Percentiles rank a stretch among this genome's conserved stretches.
These are phyloP conservation scores for Candida buenavistaensis DNA, from an alignment of 1,139 yeast genomes.

Conservation along the genomic window DNA sequence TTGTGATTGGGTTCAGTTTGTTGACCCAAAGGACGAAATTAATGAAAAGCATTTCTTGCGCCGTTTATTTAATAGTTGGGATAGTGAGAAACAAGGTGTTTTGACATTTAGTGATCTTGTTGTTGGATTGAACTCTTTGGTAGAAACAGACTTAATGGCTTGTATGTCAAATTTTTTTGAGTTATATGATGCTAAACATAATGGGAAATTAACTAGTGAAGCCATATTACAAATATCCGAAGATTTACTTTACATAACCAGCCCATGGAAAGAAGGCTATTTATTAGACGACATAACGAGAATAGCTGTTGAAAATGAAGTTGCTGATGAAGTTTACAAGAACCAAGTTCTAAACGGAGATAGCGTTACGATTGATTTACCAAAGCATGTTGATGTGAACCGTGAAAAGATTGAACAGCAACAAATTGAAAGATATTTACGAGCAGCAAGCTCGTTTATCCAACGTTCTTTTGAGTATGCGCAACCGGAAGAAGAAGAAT, in stretches of 20 bases:
- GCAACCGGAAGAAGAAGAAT: constrained; percentile 58
- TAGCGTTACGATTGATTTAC: constrained; percentile 44
- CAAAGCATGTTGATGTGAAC: constrained; percentile 61
- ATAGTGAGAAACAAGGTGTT: constrained; percentile 50
- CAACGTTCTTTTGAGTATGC: constrained; percentile 92
- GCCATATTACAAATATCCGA: constrained; percentile 84
- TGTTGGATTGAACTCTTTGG: constrained; percentile 67
- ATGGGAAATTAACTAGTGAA: constrained; percentile 71
- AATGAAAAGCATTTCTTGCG: constrained; percentile 47
- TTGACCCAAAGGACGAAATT: constrained; percentile 27
- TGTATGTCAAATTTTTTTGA: constrained; percentile 77
- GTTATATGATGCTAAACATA: constrained; percentile 63
- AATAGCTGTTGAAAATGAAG: constrained; percentile 58
- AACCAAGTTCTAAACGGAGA: constrained; percentile 26
- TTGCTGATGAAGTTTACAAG: constrained; percentile 58
- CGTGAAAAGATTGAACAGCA: constrained; percentile 62
- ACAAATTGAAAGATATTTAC: constrained; percentile 78
- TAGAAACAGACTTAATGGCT: constrained; percentile 75
- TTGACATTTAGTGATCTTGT: constrained; percentile 70
- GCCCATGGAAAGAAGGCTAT: constrained; percentile 77
- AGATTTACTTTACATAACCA: constrained; percentile 76
- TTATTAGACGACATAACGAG: constrained; percentile 62
- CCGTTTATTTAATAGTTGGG: constrained; percentile 74
- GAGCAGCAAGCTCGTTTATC: constrained; percentile 85
- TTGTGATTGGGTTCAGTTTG: constrained; percentile 67